Percentiles rank a stretch among this genome's conserved stretches.
phyloP scores from a whole-genome alignment of 352 stramenopile species.

The Pythium scleroteichum region DNA sequence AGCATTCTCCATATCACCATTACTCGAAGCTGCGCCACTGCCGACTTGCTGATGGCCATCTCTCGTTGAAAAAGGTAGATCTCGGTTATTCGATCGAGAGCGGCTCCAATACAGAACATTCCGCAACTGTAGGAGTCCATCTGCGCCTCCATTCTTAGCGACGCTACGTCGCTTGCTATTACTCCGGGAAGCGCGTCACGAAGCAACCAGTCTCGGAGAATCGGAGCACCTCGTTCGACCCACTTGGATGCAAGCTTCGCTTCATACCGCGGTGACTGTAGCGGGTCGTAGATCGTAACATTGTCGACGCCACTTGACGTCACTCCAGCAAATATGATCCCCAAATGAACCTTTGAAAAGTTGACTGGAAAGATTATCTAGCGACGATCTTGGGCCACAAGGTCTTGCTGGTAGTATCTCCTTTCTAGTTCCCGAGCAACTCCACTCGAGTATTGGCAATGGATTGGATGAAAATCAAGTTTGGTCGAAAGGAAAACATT shows the following conservation, averaged over 20 bases:
- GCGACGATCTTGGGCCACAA: too few relatives aligned
- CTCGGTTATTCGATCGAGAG: background rate
- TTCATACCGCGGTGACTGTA: background rate
- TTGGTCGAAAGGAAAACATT: too few relatives aligned
- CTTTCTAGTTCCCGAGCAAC: too few relatives aligned
- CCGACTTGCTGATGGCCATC: background rate
- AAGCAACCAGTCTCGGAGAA: background rate
- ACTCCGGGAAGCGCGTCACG: background rate
- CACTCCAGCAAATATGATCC: background rate
- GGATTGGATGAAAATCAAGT: too few relatives aligned
- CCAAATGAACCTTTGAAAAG: background rate
- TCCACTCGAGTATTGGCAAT: too few relatives aligned
- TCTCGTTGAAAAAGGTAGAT: background rate
- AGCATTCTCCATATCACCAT: background rate
- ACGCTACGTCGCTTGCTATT: background rate
- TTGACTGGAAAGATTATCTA: slow-evolving; percentile 1
- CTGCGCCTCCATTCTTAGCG: background rate
- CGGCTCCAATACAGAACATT: background rate
- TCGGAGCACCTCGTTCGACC: background rate
- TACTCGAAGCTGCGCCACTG: background rate
- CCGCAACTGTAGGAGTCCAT: background rate
- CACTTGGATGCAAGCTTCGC: background rate
- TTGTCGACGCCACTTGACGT: background rate
- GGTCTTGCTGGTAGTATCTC: too few relatives aligned
- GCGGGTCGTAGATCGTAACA: background rate